phyloP scores from a whole-genome alignment of 169 alveolate species.

The Eimeria necatrix region DNA sequence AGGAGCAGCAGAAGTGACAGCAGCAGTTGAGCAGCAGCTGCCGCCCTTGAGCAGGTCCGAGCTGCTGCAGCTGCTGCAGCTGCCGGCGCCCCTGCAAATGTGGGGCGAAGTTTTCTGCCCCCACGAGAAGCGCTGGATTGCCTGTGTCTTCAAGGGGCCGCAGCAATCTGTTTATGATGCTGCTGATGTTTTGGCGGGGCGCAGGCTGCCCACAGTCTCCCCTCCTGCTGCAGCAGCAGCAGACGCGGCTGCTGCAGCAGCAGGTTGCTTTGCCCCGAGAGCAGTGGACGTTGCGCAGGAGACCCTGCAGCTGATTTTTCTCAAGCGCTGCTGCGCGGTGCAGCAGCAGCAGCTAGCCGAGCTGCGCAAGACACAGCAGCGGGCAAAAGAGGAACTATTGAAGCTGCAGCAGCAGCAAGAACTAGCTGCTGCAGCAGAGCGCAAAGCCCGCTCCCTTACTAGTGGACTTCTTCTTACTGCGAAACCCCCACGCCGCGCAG shows the following conservation, averaged over 20 bases:
- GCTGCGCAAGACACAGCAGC: background rate
- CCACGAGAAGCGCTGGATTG: constrained; percentile 41
- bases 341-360: constrained; percentile 45
- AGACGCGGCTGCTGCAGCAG: constrained; percentile 15
- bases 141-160: constrained; percentile 38
- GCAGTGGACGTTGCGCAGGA: constrained; percentile 6
- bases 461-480: constrained; percentile 52
- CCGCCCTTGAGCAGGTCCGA: constrained; percentile 1
- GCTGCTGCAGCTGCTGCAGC: constrained; percentile 74
- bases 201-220: background rate
- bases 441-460: background rate
- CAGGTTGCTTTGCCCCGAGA: background rate
- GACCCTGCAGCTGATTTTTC: constrained; percentile 45
- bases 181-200: constrained; percentile 28
- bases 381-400: background rate
- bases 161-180: constrained; percentile 34
- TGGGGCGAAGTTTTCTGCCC: constrained; percentile 55
- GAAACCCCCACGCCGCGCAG: background rate
- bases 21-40: background rate
- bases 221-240: constrained; percentile 39
- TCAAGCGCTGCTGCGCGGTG: constrained; percentile 14
- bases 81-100: constrained; percentile 20
- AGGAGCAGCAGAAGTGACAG: constrained; percentile 67
- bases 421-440: constrained; percentile 19
- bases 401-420: constrained; percentile 29